phyloP scores from a whole-genome alignment of 2,329 filamentous ascomycete species.

The Fusarium pilosicola region DNA sequence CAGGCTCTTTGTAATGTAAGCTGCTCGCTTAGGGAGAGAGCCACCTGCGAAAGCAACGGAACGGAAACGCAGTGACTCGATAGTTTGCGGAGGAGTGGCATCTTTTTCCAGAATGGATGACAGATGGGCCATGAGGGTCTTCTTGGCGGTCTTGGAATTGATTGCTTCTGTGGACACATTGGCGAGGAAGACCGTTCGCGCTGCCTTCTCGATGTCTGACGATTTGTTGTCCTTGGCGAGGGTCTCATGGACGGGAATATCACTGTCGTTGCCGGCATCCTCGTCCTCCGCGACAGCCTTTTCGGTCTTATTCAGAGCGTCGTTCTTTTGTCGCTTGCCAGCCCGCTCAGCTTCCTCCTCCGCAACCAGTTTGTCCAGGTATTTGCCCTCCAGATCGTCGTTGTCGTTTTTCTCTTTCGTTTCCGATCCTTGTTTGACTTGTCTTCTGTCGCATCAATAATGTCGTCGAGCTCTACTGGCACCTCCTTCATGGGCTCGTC shows the following conservation, averaged over 20 bases:
- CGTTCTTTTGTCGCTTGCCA: conserved; percentile 64
- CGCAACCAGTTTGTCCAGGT: conserved; percentile 72
- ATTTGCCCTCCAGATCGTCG: conserved; percentile 76
- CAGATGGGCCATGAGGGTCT: conserved; percentile 79
- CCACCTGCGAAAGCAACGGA: conserved; percentile 85
- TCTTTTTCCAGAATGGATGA: conserved; percentile 73
- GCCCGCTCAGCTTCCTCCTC: conserved; percentile 66
- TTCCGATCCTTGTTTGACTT: conserved; percentile 62
- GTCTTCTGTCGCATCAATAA: conserved; percentile 49
- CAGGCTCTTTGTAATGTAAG: conserved; percentile 88
- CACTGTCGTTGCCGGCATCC: conserved; percentile 56
- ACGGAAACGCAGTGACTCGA: conserved; percentile 93
- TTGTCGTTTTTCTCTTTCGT: conserved; percentile 74
- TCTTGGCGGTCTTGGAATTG: conserved; percentile 82
- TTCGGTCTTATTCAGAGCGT: conserved; percentile 36
- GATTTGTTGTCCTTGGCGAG: conserved; percentile 62
- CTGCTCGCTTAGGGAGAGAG: conserved; percentile 89
- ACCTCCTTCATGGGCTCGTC: conserved; percentile 50
- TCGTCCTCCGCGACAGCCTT: conserved; percentile 57
- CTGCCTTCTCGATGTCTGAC: conserved; percentile 82
- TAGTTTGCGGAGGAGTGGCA: conserved; percentile 69
- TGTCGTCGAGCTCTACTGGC: conserved; percentile 50
- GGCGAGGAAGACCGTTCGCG: conserved; percentile 89
- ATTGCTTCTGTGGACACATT: conserved; percentile 90
- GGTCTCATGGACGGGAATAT: conserved; percentile 66